Evolutionary conservation across 768 basidiomycete species (phyloP).

Genomic region (Leccinum disarticulatum): DNA sequence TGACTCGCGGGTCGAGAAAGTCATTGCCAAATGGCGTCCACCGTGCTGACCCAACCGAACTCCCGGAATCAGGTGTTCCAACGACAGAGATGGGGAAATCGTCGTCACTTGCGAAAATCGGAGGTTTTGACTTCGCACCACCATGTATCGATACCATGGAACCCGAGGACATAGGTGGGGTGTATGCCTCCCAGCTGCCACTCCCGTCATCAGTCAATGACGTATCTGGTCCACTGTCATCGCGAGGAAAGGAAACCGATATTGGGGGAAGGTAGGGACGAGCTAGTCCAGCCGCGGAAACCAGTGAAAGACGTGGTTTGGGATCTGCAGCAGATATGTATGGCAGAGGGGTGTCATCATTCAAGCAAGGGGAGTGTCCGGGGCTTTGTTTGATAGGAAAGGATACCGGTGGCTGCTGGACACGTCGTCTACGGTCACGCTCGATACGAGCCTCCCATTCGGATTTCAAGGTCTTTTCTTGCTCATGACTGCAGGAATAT

Average conservation of each 20-base stretch:
- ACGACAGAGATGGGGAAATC: slow-evolving; percentile 50
- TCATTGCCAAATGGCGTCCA: slow-evolving; percentile 35
- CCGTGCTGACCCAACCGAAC: slow-evolving; percentile 9
- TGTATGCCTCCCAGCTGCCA: slow-evolving; percentile 61
- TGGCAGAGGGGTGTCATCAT: slow-evolving; percentile 20
- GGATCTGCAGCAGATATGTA: slow-evolving; percentile 5
- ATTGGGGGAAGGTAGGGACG: slow-evolving; percentile 52
- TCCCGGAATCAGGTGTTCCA: slow-evolving; percentile 14
- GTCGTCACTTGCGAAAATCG: slow-evolving; percentile 46
- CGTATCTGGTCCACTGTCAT: slow-evolving; percentile 55
- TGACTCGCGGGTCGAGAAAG: slow-evolving; percentile 31
- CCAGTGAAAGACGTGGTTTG: slow-evolving; percentile 29
- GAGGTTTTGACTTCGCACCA: slow-evolving; percentile 30
- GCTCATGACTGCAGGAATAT: slow-evolving; percentile 72
- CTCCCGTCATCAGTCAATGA: slow-evolving; percentile 48
- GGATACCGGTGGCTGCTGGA: slow-evolving; percentile 23
- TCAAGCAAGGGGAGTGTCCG: slow-evolving; percentile 28
- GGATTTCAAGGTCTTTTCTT: slow-evolving; percentile 56
- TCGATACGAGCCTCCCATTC: slow-evolving; percentile 43
- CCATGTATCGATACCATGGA: slow-evolving; percentile 49
- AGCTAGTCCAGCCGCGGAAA: slow-evolving; percentile 37
- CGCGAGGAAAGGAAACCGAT: slow-evolving; percentile 37
- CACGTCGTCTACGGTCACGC: slow-evolving; percentile 31
- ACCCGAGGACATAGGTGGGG: slow-evolving; percentile 57
- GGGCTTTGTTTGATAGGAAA: slow-evolving; percentile 28